Conservation (phyloP, 1,284 basidiomycete species). For the Ceratobasidium sp. region DNA sequence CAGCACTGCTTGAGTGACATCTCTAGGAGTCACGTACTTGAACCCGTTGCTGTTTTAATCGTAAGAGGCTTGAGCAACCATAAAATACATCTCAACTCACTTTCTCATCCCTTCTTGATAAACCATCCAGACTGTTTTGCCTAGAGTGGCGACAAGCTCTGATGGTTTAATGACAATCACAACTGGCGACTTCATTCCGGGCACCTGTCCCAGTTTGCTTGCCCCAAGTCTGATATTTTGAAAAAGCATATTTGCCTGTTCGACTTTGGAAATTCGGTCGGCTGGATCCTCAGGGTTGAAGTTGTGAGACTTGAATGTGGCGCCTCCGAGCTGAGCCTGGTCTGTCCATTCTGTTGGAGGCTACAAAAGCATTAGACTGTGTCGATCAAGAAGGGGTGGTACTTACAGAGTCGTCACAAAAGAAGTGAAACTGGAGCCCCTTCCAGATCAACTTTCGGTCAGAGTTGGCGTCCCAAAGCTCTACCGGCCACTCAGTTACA, state of each 20-base stretch:
- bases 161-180: conserved; percentile 33
- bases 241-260: conserved; percentile 24
- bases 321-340: conserved; percentile 29
- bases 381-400: too few relatives aligned
- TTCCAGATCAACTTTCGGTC: conserved; percentile 16
- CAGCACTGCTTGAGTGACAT: conserved; percentile 23
- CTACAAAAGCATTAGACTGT: too few relatives aligned
- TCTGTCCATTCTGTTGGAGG: conserved; percentile 34
- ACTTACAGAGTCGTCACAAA: conserved; percentile 33
- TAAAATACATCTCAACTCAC: neutral
- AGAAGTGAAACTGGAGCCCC: conserved; percentile 35
- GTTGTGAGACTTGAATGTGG: conserved; percentile 34
- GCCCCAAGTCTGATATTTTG: conserved; percentile 7
- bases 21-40: conserved; percentile 26
- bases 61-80: neutral
- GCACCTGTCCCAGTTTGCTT: conserved; percentile 7
- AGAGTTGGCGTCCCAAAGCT: conserved; percentile 27
- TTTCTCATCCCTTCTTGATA: conserved; percentile 30
- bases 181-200: conserved; percentile 25
- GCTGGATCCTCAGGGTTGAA: conserved; percentile 11
- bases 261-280: neutral
- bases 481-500: conserved; percentile 27
- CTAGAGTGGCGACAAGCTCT: conserved; percentile 5
- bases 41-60: conserved; percentile 5
- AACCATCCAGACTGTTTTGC: conserved; percentile 6